Conservation (phyloP, 192 early-diverging fungal species). For the Coemansia pectinata region DNA sequence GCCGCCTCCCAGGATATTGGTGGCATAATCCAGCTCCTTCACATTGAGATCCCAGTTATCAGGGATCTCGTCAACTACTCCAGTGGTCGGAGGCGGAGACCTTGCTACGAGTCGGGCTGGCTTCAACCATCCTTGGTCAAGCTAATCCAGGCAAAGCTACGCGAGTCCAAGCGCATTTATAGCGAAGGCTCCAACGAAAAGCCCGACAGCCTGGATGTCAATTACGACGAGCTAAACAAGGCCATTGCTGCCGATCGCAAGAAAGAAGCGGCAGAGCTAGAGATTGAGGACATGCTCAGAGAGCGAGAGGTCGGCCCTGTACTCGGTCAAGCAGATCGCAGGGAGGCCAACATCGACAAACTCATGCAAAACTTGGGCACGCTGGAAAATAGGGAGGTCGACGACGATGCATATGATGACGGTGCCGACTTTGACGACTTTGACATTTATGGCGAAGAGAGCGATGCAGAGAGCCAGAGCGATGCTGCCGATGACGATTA, state of each 20-base stretch:
- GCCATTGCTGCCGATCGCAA: slow-evolving; percentile 16
- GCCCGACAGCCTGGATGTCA: slow-evolving; percentile 5
- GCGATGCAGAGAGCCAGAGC: slow-evolving; percentile 11
- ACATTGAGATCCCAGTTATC: slow-evolving; percentile 28
- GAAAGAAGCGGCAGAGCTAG: slow-evolving; percentile 15
- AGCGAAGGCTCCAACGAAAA: neutral
- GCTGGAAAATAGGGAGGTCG: neutral
- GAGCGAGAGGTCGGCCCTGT: slow-evolving; percentile 19
- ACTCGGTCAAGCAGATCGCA: slow-evolving; percentile 21
- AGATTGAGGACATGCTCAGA: slow-evolving; percentile 4
- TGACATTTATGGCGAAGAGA: slow-evolving; percentile 30
- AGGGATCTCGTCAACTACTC: slow-evolving; percentile 32
- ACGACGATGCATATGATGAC: slow-evolving; percentile 1
- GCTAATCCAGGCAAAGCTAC: slow-evolving; percentile 24
- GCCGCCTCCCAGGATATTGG: slow-evolving; percentile 19
- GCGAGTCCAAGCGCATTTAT: slow-evolving; percentile 8
- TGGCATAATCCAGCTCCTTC: slow-evolving; percentile 39
- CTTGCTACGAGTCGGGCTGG: slow-evolving; percentile 47
- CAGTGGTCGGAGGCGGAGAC: slow-evolving; percentile 19
- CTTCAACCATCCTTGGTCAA: slow-evolving; percentile 25
- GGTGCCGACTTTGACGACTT: slow-evolving; percentile 22
- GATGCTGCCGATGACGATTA: slow-evolving; percentile 10
- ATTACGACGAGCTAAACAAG: slow-evolving; percentile 34
- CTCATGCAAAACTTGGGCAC: slow-evolving; percentile 32
- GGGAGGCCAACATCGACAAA: slow-evolving; percentile 30